phyloP scores from a whole-genome alignment of 805 yeast species.

The Kodamaea sagamina region DNA sequence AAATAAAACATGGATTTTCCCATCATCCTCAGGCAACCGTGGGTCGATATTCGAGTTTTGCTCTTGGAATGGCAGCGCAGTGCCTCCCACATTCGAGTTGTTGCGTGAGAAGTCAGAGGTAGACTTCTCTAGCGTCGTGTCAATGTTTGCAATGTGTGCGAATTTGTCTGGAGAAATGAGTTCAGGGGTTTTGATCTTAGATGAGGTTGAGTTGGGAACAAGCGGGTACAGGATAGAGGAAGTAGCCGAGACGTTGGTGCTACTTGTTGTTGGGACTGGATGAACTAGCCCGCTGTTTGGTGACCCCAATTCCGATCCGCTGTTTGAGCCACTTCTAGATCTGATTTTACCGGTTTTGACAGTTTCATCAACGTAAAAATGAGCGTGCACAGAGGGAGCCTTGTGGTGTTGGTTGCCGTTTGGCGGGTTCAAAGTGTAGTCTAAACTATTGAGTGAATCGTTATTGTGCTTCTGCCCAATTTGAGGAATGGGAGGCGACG shows the following conservation, averaged over 20 bases:
- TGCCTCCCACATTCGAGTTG: constrained; percentile 1
- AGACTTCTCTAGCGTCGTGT: constrained; percentile 5
- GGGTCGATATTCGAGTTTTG: constrained; percentile 58
- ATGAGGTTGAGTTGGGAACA: constrained; percentile 8
- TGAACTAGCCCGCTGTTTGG: not conserved
- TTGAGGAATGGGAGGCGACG: constrained; percentile 4
- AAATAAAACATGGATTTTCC: constrained; percentile 54
- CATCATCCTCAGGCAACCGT: constrained; percentile 61
- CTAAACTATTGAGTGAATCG: constrained; percentile 26
- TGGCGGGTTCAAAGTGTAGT: constrained; percentile 34
- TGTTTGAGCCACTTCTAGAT: constrained; percentile 42
- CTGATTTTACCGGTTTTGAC: constrained; percentile 47
- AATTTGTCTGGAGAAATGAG: constrained; percentile 8
- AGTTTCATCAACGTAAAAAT: constrained; percentile 69
- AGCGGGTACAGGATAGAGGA: constrained; percentile 3
- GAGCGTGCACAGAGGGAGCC: constrained; percentile 73
- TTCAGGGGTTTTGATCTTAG: constrained; percentile 11
- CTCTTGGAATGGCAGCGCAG: constrained; percentile 23
- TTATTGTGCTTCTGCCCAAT: constrained; percentile 12
- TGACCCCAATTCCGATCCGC: constrained; percentile 20
- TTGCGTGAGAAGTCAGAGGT: not conserved
- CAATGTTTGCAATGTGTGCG: constrained; percentile 8
- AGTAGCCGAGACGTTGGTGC: not conserved
- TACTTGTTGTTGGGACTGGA: not conserved
- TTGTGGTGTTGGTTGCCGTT: constrained; percentile 45